Evolutionary conservation across 192 early-diverging fungal genomes (phyloP).

Genomic region (Entomortierella beljakovae): DNA sequence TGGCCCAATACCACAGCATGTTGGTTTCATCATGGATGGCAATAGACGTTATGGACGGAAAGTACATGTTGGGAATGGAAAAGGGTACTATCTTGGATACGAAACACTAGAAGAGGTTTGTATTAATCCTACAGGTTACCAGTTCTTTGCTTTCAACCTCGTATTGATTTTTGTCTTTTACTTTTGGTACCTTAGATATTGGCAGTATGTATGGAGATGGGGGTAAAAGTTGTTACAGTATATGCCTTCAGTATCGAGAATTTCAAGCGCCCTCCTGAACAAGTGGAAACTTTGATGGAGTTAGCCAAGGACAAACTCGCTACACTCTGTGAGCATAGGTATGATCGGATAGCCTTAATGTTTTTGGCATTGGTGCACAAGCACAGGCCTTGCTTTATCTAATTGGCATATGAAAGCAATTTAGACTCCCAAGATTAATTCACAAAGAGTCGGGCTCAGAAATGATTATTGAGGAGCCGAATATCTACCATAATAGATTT

Average conservation of each 20-base stretch:
- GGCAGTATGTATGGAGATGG: constrained; percentile 89
- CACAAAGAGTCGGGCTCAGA: constrained; percentile 5
- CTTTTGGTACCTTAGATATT: constrained; percentile 65
- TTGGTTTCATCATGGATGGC: constrained; percentile 70
- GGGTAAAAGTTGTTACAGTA: constrained; percentile 88
- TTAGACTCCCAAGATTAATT: neutral
- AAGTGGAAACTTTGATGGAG: constrained; percentile 89
- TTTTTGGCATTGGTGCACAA: neutral
- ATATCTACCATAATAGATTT: too few relatives aligned
- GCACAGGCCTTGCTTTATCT: neutral
- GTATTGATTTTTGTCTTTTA: neutral
- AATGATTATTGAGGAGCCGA: neutral
- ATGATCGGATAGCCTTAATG: neutral
- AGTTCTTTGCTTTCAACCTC: too few relatives aligned
- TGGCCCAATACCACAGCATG: too few relatives aligned
- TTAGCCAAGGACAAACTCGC: constrained; percentile 81
- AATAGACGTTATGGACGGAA: constrained; percentile 92
- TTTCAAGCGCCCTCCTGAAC: constrained; percentile 88
- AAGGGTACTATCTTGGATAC: constrained; percentile 88
- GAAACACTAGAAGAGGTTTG: constrained; percentile 80
- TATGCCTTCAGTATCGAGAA: constrained; percentile 99
- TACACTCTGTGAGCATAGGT: constrained; percentile 80
- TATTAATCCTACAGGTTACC: neutral
- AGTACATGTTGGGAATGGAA: constrained; percentile 61
- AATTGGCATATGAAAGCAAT: constrained; percentile 36